Conservation (phyloP, 2,329 filamentous ascomycete species). For the Xylaria sp. region DNA sequence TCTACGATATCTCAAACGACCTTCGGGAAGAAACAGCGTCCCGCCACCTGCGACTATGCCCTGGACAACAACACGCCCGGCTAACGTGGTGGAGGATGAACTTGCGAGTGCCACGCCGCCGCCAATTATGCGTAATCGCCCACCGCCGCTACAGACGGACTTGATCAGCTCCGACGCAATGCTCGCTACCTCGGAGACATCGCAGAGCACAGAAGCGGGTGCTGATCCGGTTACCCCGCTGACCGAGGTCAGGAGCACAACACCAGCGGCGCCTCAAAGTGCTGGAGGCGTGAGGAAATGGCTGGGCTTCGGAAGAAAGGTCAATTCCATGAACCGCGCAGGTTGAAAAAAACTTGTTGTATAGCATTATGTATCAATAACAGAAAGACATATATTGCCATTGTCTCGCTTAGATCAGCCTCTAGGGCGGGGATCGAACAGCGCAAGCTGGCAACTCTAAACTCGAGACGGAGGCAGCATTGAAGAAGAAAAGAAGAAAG, state of each 20-base stretch:
- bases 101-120: constrained; percentile 64
- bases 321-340: constrained; percentile 42
- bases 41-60: constrained; percentile 47
- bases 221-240: constrained; percentile 32
- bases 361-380: constrained; percentile 29
- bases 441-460: constrained; percentile 2
- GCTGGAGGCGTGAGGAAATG: constrained; percentile 45
- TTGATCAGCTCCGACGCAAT: constrained; percentile 3
- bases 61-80: constrained; percentile 52
- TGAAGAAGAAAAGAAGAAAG: background rate
- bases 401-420: constrained; percentile 4
- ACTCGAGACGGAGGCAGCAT: constrained; percentile 11
- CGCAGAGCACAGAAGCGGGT: constrained; percentile 22
- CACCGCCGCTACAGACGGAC: constrained; percentile 28
- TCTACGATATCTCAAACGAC: constrained; percentile 26
- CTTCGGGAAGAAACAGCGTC: constrained; percentile 46
- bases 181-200: constrained; percentile 21
- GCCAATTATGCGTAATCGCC: constrained; percentile 62
- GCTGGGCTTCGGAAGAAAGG: constrained; percentile 47
- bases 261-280: constrained; percentile 27
- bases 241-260: constrained; percentile 24
- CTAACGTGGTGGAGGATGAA: constrained; percentile 58
- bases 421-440: background rate
- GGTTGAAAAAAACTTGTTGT: constrained; percentile 34
- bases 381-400: constrained; percentile 15